Base-by-base conservation (phyloP, 495 filamentous ascomycete species). In the Penicillium manginii region DNA sequence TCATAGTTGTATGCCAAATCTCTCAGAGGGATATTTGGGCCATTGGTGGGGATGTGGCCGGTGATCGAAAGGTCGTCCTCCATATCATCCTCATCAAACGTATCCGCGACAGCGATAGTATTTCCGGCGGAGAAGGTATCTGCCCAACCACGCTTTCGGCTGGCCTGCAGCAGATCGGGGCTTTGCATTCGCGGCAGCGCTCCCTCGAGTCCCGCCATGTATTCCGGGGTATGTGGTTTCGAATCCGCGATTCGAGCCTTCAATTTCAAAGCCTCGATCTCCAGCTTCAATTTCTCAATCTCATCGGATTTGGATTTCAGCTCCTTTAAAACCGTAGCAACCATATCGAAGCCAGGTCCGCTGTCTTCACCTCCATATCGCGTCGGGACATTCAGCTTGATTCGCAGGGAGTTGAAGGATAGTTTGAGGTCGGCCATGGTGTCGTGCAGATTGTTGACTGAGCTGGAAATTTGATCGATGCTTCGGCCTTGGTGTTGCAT, bases 381-480 rank as follows among this genome's bases (percentile, higher is more conserved):
- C 22, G 43, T 67, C 0, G 74, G 67, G 2, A 65, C 67, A 45
- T 79, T 76, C 33, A 80, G 37, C 46, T 80, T 76, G 18, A 80
- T 74, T 15, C 75, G 76, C 29, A 80, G 69, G 2, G 76, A 62
- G 1, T 69, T 77, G 53, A 80, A 80, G 15, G 76, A 73, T 33
- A 69, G 58, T 54, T 80, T 80, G 26, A 80, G 58, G 59, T 80
- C 78, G 17, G 67, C 60, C 76, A 80, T 80, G 4, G 76, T 78
- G 55, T 79, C 78, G 32, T 78, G 73, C 4, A 80, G 61, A 40
- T 76, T 70, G 55, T 69, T 75, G 47, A 80, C 78, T 8, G 78
- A 79, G 40, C 53, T 78, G 7, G 76, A 78, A 15, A 80, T 80
- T 43, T 74, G 70, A 53, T 77, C 72, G 32, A 80, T 71, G 56